phyloP scores from a whole-genome alignment of 75 land plant species.

The Chamaecyparis obtusa region DNA sequence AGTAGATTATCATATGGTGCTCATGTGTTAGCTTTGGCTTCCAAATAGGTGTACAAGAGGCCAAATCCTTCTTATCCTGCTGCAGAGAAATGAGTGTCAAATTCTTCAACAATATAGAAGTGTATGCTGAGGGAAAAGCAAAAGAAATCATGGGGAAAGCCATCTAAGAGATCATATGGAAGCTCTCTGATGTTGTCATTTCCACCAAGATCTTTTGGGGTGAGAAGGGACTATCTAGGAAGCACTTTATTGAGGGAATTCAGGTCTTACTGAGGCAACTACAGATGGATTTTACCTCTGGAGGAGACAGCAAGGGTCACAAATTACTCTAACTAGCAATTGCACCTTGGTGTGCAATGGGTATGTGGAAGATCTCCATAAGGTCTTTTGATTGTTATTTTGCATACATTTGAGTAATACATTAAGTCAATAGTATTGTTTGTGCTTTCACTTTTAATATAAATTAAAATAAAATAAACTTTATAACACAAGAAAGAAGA shows the following conservation, averaged over 20 bases:
- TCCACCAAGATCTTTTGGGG: conserved; percentile 29
- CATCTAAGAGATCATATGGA: conserved; percentile 22
- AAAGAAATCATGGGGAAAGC: conserved; percentile 28
- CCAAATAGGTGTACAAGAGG: conserved; percentile 18
- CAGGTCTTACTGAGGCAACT: conserved; percentile 34
- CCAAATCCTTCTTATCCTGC: conserved; percentile 16
- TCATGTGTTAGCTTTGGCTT: conserved; percentile 26
- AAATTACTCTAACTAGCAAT: too few species aligned
- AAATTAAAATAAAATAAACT: too few species aligned
- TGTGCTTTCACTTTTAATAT: too few species aligned
- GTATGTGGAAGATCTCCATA: too few species aligned
- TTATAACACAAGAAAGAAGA: too few species aligned
- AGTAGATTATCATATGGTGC: conserved; percentile 23
- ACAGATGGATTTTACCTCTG: conserved; percentile 48
- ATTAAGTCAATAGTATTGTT: too few species aligned
- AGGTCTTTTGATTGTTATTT: too few species aligned
- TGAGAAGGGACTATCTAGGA: conserved; percentile 42
- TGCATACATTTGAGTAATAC: too few species aligned
- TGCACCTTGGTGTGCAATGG: too few species aligned
- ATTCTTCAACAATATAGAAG: conserved; percentile 29
- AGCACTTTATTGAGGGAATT: conserved; percentile 47
- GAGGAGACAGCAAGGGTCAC: conserved; percentile 56
- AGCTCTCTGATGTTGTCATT: conserved; percentile 23
- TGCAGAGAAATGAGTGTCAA: conserved; percentile 20
- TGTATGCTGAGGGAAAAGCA: conserved; percentile 18